Evolutionary conservation across 73 alveolate genomes (phyloP).

Genomic region (Paramecium sexaurelia): DNA sequence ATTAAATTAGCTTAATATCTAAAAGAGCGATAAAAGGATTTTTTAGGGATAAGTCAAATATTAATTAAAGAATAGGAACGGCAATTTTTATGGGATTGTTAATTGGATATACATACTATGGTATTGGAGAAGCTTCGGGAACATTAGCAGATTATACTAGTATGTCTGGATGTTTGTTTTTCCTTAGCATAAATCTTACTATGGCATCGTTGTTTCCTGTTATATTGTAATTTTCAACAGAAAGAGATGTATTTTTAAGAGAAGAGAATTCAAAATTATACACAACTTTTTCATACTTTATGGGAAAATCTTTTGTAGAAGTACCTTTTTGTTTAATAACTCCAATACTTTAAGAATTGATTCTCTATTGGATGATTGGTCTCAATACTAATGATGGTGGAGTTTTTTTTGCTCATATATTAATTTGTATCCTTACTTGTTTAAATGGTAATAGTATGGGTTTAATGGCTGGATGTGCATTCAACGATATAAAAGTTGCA

Average conservation of each 20-base stretch:
- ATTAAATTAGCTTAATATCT: background rate
- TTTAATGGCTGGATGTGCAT: constrained; percentile 71
- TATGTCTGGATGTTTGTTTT: constrained; percentile 55
- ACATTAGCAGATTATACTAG: background rate
- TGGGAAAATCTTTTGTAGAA: constrained; percentile 53
- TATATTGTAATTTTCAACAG: constrained; percentile 41
- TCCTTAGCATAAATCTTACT: constrained; percentile 1
- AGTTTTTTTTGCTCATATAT: background rate
- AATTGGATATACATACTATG: background rate
- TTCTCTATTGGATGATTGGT: constrained; percentile 65
- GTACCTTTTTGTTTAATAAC: background rate
- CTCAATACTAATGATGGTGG: constrained; percentile 32
- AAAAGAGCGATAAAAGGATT: constrained; percentile 30
- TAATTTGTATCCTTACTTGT: constrained; percentile 21
- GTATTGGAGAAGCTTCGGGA: background rate
- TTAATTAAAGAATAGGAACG: background rate
- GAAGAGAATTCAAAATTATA: constrained; percentile 64
- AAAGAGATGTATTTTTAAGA: constrained; percentile 64
- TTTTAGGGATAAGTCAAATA: background rate
- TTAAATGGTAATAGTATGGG: constrained; percentile 67
- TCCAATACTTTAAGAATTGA: constrained; percentile 41
- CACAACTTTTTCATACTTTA: constrained; percentile 57
- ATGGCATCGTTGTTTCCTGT: constrained; percentile 58
- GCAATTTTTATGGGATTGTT: constrained; percentile 37
- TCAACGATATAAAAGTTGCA: constrained; percentile 67